phyloP scores from a whole-genome alignment of 106 monocot genomes.

The Agapanthus africanus region DNA sequence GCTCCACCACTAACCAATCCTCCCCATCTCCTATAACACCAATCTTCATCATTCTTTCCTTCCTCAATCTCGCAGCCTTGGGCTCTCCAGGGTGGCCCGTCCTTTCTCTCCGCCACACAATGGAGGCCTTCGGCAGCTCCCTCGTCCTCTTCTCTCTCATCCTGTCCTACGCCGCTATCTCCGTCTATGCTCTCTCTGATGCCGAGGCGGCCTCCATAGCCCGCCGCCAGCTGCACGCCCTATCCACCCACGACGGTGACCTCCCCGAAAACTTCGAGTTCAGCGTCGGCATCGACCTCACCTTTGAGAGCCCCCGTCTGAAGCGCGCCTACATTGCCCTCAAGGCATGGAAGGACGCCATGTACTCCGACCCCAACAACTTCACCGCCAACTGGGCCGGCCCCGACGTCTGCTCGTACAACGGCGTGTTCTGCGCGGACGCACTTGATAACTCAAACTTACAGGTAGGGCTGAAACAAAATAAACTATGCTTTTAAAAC shows the following conservation, averaged over 20 bases:
- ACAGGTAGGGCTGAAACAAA: no score
- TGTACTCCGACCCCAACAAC: constrained; percentile 48
- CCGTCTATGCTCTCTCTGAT: constrained; percentile 4
- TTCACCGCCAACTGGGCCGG: constrained; percentile 48
- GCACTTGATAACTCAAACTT: constrained; percentile 15
- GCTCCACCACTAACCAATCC: neutral
- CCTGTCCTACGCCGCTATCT: neutral
- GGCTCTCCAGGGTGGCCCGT: constrained; percentile 16
- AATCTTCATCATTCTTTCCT: neutral
- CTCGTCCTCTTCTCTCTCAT: constrained; percentile 14
- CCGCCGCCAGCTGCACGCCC: constrained; percentile 23
- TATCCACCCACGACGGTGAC: constrained; percentile 9
- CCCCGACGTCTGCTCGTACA: constrained; percentile 40
- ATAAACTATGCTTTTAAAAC: no score
- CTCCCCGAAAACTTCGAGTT: constrained; percentile 48
- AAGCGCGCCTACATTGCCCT: constrained; percentile 41
- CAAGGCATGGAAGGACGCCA: constrained; percentile 42
- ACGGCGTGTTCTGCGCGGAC: constrained; percentile 38
- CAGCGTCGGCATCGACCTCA: constrained; percentile 15
- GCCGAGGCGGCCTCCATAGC: constrained; percentile 26
- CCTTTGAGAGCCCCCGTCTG: constrained; percentile 29
- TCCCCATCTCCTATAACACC: neutral
- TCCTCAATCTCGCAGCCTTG: neutral
- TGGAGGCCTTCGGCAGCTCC: constrained; percentile 13
- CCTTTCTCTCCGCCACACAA: neutral